Evolutionary conservation across 2,329 filamentous ascomycete genomes (phyloP), one percentile per base, ranked within the genome.

Genomic region (Metarhizium humberi): DNA sequence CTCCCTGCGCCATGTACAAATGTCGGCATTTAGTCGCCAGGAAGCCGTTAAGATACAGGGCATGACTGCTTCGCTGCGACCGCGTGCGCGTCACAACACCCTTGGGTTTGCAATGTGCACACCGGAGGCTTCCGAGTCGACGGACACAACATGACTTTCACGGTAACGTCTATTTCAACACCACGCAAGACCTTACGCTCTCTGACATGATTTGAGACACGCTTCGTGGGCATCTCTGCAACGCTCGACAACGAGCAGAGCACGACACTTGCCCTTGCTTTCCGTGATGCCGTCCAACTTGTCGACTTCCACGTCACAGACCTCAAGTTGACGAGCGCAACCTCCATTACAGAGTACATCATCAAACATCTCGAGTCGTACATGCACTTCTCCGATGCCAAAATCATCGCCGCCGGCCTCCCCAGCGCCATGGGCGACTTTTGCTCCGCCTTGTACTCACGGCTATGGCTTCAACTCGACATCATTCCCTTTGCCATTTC

Each of bases 211-310:
- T 25, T n/a, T 25, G 8, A 46, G 43, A 46, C 43, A 13, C 74
- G 87, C 50, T 88, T 79, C 60, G 68, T 83, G 46, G 85, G 85
- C 54, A 79, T 87, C 38, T 82, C 85, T 3, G 79, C 80, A 45
- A 72, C 78, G 50, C 72, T 78, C 50, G 68, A 73, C 1, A 73
- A 79, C 36, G 73, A 79, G 56, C 72, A 74, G 52, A 76, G 76
- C 1, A 75, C 82, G 11, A 78, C 80, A 5, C 75, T 89, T 29
- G 84, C 85, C 14, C 73, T 91, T 51, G 86, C 86, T 4, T 79
- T 87, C 58, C 87, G 90, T 59, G 87, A 92, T 65, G 82, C 82
- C 6, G 85, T 85, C 4, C 92, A 92, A 65, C 81, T 87, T 25
- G 75, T 89, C 48, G 87, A 92, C 66, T 91, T 87, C 64, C 80